Percentiles rank a stretch among this genome's conserved stretches.
Evolutionary conservation across 257 asterid genomes (phyloP).

Genomic region (Solanum rostratum): DNA sequence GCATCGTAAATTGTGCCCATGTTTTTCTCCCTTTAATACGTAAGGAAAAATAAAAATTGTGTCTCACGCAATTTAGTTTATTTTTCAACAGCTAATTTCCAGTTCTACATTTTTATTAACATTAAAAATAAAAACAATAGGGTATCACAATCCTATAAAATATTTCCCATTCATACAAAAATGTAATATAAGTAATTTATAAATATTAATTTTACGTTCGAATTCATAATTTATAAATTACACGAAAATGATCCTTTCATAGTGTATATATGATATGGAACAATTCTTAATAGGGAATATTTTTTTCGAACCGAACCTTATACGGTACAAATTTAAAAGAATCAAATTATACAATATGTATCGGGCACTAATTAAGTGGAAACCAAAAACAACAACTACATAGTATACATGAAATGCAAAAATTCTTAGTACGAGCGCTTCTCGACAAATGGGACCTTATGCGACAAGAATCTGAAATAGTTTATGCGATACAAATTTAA

Average conservation of each 20-base stretch:
- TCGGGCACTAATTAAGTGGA: too few species aligned
- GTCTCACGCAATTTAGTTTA: not conserved
- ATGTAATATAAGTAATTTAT: not conserved
- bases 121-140: not conserved
- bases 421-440: too few species aligned
- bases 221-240: not conserved
- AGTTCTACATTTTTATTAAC: not conserved
- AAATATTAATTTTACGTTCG: not conserved
- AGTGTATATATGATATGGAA: too few species aligned
- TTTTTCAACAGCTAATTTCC: not conserved
- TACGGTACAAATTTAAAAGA: too few species aligned
- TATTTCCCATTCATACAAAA: not conserved
- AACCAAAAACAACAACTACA: too few species aligned
- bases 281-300: too few species aligned
- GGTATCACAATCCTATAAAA: not conserved
- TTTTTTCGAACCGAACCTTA: too few species aligned
- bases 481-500: too few species aligned
- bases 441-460: rapidly evolving
- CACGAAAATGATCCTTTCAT: not conserved
- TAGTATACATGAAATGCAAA: too few species aligned
- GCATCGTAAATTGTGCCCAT: not conserved
- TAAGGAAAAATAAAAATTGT: not conserved
- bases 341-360: too few species aligned
- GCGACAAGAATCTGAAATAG: too few species aligned
- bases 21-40: not conserved